phyloP scores from a whole-genome alignment of 1,284 basidiomycete species.

The Cutaneotrichosporon sp. region DNA sequence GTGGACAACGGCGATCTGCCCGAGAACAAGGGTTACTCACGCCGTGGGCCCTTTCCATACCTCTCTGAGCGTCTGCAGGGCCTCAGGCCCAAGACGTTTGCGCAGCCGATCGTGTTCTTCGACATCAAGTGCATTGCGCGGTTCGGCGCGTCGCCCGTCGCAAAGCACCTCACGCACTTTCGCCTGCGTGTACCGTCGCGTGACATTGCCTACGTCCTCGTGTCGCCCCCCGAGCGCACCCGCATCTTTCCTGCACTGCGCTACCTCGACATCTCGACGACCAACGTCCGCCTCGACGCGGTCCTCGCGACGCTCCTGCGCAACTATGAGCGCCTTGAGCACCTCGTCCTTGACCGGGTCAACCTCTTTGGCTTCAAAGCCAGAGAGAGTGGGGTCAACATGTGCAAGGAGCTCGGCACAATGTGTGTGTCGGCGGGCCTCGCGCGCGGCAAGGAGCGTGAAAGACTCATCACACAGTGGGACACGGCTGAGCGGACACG shows the following conservation, averaged over 20 bases:
- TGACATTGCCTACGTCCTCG: slow-evolving; percentile 42
- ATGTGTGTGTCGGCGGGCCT: slow-evolving; percentile 40
- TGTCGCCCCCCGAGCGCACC: slow-evolving; percentile 16
- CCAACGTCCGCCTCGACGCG: slow-evolving; percentile 47
- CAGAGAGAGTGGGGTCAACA: slow-evolving; percentile 38
- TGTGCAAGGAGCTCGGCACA: slow-evolving; percentile 41
- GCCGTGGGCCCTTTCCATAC: slow-evolving; percentile 47
- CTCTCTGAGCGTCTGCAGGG: slow-evolving; percentile 36
- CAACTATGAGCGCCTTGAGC: slow-evolving; percentile 36
- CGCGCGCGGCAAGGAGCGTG: slow-evolving; percentile 41
- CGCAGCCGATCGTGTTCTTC: slow-evolving; percentile 50
- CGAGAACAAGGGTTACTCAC: slow-evolving; percentile 38
- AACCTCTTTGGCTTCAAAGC: slow-evolving; percentile 48
- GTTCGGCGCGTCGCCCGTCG: slow-evolving; percentile 42
- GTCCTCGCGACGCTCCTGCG: slow-evolving; percentile 37
- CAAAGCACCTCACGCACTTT: slow-evolving; percentile 42
- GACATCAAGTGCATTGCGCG: slow-evolving; percentile 45
- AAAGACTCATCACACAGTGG: slow-evolving; percentile 42
- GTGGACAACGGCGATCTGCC: slow-evolving; percentile 23
- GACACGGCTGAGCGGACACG: slow-evolving; percentile 35
- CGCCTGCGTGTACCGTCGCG: slow-evolving; percentile 45
- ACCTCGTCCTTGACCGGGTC: slow-evolving; percentile 48
- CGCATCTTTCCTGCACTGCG: slow-evolving; percentile 38
- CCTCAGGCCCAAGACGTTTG: slow-evolving; percentile 45
- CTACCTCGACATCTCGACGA: slow-evolving; percentile 49